Conservation (phyloP, 371 early-diverging fungal genomes). For the Apophysomyces variabilis region DNA sequence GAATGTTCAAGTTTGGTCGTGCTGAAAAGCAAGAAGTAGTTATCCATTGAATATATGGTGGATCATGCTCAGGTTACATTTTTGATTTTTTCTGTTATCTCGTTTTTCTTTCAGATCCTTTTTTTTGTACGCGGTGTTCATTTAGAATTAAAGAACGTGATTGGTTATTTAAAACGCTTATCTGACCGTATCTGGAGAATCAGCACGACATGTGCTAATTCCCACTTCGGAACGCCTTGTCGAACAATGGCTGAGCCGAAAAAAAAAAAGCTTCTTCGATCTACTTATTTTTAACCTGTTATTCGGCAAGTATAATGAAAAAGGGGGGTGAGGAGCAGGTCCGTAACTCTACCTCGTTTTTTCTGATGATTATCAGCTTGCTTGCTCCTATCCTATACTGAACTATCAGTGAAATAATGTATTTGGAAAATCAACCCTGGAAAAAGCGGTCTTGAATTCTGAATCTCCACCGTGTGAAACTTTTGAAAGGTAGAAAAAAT, state of each 20-base stretch:
- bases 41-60: slow-evolving; percentile 37
- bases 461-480: too few relatives aligned
- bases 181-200: slow-evolving; percentile 4
- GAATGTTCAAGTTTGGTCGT: slow-evolving; percentile 36
- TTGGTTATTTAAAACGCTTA: slow-evolving; percentile 9
- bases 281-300: too few relatives aligned
- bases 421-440: too few relatives aligned
- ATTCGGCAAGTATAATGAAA: too few relatives aligned
- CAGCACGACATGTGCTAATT: slow-evolving; percentile 2
- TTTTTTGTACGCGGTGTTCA: slow-evolving; percentile 2
- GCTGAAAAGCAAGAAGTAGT: slow-evolving; percentile 25
- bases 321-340: too few relatives aligned
- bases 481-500: too few relatives aligned
- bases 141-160: slow-evolving; percentile 12
- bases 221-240: neutral
- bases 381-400: too few relatives aligned
- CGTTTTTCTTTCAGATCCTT: neutral
- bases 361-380: too few relatives aligned
- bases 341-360: too few relatives aligned
- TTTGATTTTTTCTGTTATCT: slow-evolving; percentile 3
- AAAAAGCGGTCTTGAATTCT: too few relatives aligned
- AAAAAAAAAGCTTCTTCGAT: neutral
- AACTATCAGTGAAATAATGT: too few relatives aligned
- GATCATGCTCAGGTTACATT: neutral
- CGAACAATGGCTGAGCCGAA: slow-evolving; percentile 1